Evolutionary conservation across 768 basidiomycete genomes (phyloP).

Genomic region (Arthromyces matolae): DNA sequence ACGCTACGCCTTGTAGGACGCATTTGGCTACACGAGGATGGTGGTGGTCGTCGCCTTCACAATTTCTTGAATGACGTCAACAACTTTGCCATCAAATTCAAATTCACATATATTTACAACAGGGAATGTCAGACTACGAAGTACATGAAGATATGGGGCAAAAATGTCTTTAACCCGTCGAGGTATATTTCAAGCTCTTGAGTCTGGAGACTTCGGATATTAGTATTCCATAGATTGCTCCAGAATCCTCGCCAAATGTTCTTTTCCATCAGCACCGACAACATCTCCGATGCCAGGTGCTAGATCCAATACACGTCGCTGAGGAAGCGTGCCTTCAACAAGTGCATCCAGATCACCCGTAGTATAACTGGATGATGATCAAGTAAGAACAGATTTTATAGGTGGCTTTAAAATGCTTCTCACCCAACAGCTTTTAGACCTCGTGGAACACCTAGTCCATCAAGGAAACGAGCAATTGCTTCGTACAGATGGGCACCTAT

Average conservation of each 20-base stretch:
- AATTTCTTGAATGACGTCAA: too few relatives aligned
- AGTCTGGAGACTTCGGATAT: constrained; percentile 8
- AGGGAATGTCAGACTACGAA: too few relatives aligned
- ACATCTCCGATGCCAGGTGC: constrained; percentile 88
- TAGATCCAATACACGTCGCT: constrained; percentile 86
- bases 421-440: constrained; percentile 79
- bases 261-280: constrained; percentile 75
- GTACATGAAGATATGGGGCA: too few relatives aligned
- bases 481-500: constrained; percentile 79
- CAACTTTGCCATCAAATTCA: too few relatives aligned
- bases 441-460: constrained; percentile 78
- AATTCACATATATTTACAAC: too few relatives aligned
- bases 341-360: constrained; percentile 64
- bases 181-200: not conserved
- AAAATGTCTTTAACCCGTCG: too few relatives aligned
- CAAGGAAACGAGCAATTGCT: constrained; percentile 84
- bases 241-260: constrained; percentile 79
- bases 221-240: constrained; percentile 77
- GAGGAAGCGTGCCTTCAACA: constrained; percentile 90
- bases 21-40: too few relatives aligned
- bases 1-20: constrained; percentile 40
- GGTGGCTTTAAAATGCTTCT: constrained; percentile 9
- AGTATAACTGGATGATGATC: constrained; percentile 45
- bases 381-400: not conserved
- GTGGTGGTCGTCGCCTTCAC: not conserved